phyloP scores from a whole-genome alignment of 495 filamentous ascomycete genomes.

The Trichocladium uniseriatum region DNA sequence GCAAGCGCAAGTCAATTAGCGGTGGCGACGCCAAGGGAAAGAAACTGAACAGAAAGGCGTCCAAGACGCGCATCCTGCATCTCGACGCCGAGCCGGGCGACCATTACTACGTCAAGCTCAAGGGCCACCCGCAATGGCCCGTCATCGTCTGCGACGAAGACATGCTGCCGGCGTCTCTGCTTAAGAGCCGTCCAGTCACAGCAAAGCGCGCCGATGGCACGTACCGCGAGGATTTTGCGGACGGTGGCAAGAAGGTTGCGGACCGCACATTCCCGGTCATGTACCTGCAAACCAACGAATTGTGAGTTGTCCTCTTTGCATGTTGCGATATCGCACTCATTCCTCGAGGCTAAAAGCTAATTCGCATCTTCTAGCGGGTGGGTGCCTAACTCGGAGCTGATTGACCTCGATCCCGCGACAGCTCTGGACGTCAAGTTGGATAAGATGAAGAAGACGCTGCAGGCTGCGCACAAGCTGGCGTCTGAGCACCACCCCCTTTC shows the following conservation, averaged over 20 bases:
- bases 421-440: conserved; percentile 54
- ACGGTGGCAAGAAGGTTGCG: conserved; percentile 69
- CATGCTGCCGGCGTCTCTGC: conserved; percentile 67
- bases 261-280: conserved; percentile 87
- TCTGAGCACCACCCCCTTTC: conserved; percentile 59
- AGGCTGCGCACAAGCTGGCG: conserved; percentile 64
- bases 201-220: conserved; percentile 70
- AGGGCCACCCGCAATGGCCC: conserved; percentile 86
- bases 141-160: conserved; percentile 84
- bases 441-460: conserved; percentile 65
- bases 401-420: conserved; percentile 58
- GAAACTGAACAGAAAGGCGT: conserved; percentile 78
- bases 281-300: conserved; percentile 90
- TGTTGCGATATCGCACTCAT: too few species aligned
- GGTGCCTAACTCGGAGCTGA: conserved; percentile 71
- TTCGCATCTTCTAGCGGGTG: conserved; percentile 55
- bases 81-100: conserved; percentile 76
- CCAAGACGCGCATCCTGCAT: conserved; percentile 57
- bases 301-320: conserved; percentile 52
- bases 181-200: conserved; percentile 68
- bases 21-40: conserved; percentile 62
- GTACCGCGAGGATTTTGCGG: conserved; percentile 72
- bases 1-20: conserved; percentile 58
- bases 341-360: too few species aligned
- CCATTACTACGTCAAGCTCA: conserved; percentile 76